Evolutionary conservation across 164 flowering plant genomes (phyloP), one percentile per base, ranked within the genome.

Genomic region (Liquidambar formosana): DNA sequence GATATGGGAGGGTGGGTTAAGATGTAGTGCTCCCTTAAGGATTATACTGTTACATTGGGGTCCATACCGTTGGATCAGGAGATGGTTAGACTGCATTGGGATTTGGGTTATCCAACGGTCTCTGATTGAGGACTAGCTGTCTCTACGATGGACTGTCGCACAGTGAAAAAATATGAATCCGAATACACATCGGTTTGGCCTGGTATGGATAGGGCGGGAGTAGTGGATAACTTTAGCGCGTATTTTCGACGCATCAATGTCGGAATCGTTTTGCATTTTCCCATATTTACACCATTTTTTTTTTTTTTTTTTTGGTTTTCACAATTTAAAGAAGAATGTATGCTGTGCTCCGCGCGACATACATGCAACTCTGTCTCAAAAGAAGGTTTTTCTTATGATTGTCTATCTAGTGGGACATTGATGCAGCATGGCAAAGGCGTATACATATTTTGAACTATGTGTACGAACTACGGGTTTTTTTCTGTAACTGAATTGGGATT

Each of bases 231-330:
- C 13, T 12, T n/a, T 47, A 58, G 56, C 74, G 68, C 68, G 56
- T 71, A 57, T 41, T 56, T 64, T 45, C 9, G 63, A 71, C 74
- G 68, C 68, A 64, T 64, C 48, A 33, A 62, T 62, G 68, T 71
- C 68, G 56, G 63, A 57, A 46, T 64, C 44, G 43, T 5, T 33
- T 33, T 33, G 41, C 41, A 2, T 10, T 57, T 41, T 21, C 0
- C 8, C 18, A 18, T 51, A 9, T 5, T 49, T 51, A 6, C n/a
- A n/a, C 18, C 21, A 51, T 9, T 51, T 51, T 51, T 51, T 51
- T 13, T 16, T 2, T 2, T 6, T 33, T 33, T 33, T 33, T 33
- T 33, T 2, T 2, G 2, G 2, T 33, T 33, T 33, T 33, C 6
- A 33, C 41, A 33, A 2, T 22, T 3, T 56, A 1, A n/a, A n/a